Evolutionary conservation across 1,284 basidiomycete species (phyloP).

Genomic region (Omphalotus olearius): DNA sequence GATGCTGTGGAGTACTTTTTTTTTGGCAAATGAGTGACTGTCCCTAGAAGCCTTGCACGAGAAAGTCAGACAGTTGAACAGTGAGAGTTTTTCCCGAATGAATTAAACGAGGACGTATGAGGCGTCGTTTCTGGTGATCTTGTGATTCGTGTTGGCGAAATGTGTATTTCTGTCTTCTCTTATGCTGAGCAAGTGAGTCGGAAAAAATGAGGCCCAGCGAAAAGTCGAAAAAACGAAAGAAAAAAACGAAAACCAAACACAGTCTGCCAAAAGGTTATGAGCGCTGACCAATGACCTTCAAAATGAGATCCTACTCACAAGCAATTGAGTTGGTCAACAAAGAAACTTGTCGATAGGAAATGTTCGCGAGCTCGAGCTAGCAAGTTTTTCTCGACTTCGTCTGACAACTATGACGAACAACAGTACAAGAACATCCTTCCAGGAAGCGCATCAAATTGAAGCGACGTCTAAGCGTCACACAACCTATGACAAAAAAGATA

Average conservation of each 20-base stretch:
- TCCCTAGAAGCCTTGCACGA: background rate
- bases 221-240: too few relatives aligned
- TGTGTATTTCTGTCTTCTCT: background rate
- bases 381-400: too few relatives aligned
- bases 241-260: background rate
- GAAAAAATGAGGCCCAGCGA: background rate
- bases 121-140: background rate
- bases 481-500: background rate
- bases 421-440: too few relatives aligned
- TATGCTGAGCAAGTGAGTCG: background rate
- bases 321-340: too few relatives aligned
- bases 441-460: too few relatives aligned
- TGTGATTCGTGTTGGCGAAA: background rate
- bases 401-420: too few relatives aligned
- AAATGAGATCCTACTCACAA: too few relatives aligned
- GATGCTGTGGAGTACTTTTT: background rate
- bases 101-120: background rate
- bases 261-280: too few relatives aligned
- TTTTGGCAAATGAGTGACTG: background rate
- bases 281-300: too few relatives aligned
- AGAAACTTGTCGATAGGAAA: too few relatives aligned
- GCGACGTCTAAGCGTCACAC: background rate
- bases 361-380: too few relatives aligned
- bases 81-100: background rate
- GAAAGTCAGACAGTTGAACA: background rate